phyloP scores from a whole-genome alignment of 139 green algal species.

The Tetraselmis striata region DNA sequence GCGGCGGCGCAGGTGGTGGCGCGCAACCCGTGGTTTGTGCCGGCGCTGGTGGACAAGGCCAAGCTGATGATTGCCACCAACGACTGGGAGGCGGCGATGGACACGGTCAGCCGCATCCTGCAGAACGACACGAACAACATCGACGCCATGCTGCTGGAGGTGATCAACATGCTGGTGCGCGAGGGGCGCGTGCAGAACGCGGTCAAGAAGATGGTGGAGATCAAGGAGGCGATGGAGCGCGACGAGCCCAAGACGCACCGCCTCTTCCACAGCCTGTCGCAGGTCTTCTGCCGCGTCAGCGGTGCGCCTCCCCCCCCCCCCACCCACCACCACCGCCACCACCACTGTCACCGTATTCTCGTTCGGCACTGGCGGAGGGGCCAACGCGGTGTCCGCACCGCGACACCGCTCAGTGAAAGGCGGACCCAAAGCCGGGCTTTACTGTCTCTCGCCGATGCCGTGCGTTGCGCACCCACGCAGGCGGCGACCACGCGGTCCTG shows the following conservation, averaged over 20 bases:
- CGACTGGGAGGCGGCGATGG: constrained; percentile 43
- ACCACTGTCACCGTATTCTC: too few relatives aligned
- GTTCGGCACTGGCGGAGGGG: too few relatives aligned
- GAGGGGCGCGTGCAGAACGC: constrained; percentile 41
- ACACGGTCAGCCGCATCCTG: constrained; percentile 27
- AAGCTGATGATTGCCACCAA: constrained; percentile 39
- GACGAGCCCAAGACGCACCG: constrained; percentile 34
- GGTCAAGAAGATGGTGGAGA: constrained; percentile 31
- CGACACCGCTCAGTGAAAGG: too few relatives aligned
- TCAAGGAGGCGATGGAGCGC: constrained; percentile 29
- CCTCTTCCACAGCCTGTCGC: constrained; percentile 14
- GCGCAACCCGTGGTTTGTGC: constrained; percentile 48
- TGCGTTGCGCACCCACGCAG: too few relatives aligned
- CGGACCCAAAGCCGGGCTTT: too few relatives aligned
- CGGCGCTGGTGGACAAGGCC: constrained; percentile 48
- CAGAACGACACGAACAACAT: constrained; percentile 43
- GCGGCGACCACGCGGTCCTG: constrained; percentile 7
- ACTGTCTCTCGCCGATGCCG: too few relatives aligned
- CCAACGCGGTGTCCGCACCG: too few relatives aligned
- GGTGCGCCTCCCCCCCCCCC: neutral
- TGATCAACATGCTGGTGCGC: constrained; percentile 27
- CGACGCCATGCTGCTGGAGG: constrained; percentile 40
- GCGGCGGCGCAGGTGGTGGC: constrained; percentile 16
- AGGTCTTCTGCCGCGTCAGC: constrained; percentile 1
- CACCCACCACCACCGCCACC: too few relatives aligned